Conservation (phyloP, 2,329 filamentous ascomycete species). For the Pseudocercospora ulei region DNA sequence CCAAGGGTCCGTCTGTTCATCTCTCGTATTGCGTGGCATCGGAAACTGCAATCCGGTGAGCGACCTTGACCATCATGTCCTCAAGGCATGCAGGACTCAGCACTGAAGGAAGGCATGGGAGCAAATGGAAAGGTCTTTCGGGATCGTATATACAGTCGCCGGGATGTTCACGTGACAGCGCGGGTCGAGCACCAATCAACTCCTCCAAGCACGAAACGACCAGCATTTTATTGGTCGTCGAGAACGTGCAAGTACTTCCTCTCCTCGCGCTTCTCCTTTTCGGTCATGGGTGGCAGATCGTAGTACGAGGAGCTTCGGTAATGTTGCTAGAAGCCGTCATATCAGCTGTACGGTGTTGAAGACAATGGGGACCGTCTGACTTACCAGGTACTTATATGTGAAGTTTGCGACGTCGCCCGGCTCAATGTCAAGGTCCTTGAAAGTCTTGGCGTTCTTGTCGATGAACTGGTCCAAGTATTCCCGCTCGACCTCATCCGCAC, state of each 20-base stretch:
- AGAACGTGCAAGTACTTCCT: constrained; percentile 94
- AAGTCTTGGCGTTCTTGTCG: constrained; percentile 84
- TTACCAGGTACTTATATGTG: constrained; percentile 88
- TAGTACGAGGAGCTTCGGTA: constrained; percentile 83
- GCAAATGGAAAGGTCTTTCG: background rate
- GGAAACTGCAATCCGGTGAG: too few species aligned
- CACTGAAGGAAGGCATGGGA: too few species aligned
- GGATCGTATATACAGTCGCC: background rate
- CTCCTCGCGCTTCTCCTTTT: constrained; percentile 88
- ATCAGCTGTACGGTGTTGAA: background rate
- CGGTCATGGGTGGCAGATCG: constrained; percentile 86
- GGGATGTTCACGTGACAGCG: too few species aligned
- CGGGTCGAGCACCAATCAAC: too few species aligned
- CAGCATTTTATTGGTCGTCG: constrained; percentile 74
- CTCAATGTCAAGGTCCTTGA: constrained; percentile 84
- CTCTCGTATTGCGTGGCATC: too few species aligned
- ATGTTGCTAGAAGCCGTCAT: constrained; percentile 57
- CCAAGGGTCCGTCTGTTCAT: too few species aligned
- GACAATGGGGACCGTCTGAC: constrained; percentile 31
- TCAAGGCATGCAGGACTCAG: too few species aligned
- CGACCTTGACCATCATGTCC: too few species aligned
- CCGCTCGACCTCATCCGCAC: constrained; percentile 75
- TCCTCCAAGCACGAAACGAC: too few species aligned
- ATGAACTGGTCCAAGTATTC: constrained; percentile 91
- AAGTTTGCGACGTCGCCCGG: constrained; percentile 75